These are phyloP conservation scores for Fusarium poae DNA, from an alignment of 2,329 filamentous ascomycete species.

Conservation along the genomic window DNA sequence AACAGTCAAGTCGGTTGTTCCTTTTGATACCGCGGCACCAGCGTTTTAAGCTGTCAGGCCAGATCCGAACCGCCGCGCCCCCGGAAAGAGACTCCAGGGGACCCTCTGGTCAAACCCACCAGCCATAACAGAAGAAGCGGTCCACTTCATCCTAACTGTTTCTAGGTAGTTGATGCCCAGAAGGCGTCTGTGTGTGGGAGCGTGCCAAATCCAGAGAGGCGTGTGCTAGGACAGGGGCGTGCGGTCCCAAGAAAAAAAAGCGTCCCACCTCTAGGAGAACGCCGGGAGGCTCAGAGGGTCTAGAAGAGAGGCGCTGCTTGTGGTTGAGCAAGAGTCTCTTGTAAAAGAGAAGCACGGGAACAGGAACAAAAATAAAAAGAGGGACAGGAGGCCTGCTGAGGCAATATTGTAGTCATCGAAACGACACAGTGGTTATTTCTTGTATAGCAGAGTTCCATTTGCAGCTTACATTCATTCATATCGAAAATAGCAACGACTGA, in stretches of 20 bases:
- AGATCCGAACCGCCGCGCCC: conserved; percentile 27
- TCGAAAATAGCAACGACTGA: conserved; percentile 23
- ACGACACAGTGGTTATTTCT: conserved; percentile 14
- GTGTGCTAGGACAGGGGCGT: conserved; percentile 31
- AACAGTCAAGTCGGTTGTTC: conserved; percentile 18
- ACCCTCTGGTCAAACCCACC: conserved; percentile 40
- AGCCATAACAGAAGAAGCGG: conserved; percentile 26
- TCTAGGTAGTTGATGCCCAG: conserved; percentile 37
- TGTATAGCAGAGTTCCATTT: neutral
- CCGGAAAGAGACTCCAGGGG: conserved; percentile 39
- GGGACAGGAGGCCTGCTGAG: conserved; percentile 26
- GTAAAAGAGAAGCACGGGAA: conserved; percentile 17
- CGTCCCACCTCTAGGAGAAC: conserved; percentile 46
- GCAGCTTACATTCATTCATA: conserved; percentile 21
- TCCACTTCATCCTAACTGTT: conserved; percentile 38
- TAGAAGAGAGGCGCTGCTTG: conserved; percentile 45
- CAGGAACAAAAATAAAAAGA: conserved; percentile 24
- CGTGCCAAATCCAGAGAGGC: conserved; percentile 35
- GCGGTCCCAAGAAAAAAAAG: conserved; percentile 31
- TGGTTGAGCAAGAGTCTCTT: conserved; percentile 31
- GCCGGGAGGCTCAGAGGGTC: conserved; percentile 49
- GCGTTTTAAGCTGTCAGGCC: conserved; percentile 18
- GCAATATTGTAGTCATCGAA: conserved; percentile 13
- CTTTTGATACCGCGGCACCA: conserved; percentile 21
- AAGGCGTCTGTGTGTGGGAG: conserved; percentile 37